Percentiles rank a stretch among this genome's conserved stretches.
phyloP scores from a whole-genome alignment of 2,329 filamentous ascomycete species.

The Aspergillus clavatus region DNA sequence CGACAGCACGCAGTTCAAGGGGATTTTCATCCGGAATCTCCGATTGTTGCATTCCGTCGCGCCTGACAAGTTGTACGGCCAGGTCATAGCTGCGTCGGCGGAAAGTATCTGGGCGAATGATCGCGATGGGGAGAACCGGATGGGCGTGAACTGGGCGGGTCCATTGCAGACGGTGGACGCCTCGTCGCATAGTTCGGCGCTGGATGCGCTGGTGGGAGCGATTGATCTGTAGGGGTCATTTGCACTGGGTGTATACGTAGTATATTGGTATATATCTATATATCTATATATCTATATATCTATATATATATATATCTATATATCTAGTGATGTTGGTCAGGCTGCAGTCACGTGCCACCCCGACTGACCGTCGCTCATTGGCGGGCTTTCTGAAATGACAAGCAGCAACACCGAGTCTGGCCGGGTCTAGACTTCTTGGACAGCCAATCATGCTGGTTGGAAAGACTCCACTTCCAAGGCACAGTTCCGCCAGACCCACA shows the following conservation, averaged over 20 bases:
- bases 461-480: neutral
- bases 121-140: slow-evolving; percentile 46
- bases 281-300: no score
- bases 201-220: slow-evolving; percentile 64
- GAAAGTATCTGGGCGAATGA: slow-evolving; percentile 61
- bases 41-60: slow-evolving; percentile 52
- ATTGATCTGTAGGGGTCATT: slow-evolving; percentile 7
- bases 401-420: neutral
- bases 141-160: slow-evolving; percentile 64
- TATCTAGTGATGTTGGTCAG: no score
- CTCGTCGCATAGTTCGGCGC: slow-evolving; percentile 58
- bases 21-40: slow-evolving; percentile 63
- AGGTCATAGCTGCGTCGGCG: slow-evolving; percentile 59
- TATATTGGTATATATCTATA: no score
- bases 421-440: neutral
- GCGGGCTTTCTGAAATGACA: no score
- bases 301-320: no score
- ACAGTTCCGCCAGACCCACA: neutral
- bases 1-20: slow-evolving; percentile 64
- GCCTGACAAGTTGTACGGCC: slow-evolving; percentile 47
- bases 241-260: neutral
- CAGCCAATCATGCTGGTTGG: no score
- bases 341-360: no score
- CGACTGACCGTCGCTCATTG: no score
- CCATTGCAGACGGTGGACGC: slow-evolving; percentile 53